phyloP scores from a whole-genome alignment of 2,329 filamentous ascomycete species.

The Alternaria infectoria region DNA sequence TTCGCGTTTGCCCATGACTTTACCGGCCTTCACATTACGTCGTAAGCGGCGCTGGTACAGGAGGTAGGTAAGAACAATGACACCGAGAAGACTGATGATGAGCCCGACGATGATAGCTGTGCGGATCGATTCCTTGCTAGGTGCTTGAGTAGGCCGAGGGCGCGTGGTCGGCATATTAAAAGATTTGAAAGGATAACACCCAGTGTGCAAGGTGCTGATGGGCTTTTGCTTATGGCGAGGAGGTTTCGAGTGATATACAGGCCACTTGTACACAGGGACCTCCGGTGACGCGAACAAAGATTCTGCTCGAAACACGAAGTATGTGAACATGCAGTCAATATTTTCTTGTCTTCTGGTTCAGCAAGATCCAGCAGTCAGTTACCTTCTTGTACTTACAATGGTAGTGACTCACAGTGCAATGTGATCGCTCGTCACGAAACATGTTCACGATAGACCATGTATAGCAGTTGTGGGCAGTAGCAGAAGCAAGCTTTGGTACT shows the following conservation, averaged over 20 bases:
- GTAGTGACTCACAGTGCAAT: not conserved
- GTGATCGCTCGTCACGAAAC: not conserved
- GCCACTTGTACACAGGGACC: not conserved
- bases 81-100: not conserved
- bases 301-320: not conserved
- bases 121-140: not conserved
- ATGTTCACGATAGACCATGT: not conserved
- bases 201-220: not conserved
- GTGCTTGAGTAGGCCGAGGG: not conserved
- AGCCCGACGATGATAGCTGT: not conserved
- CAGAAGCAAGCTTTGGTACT: not conserved
- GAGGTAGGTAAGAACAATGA: not conserved
- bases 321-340: not conserved
- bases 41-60: not conserved
- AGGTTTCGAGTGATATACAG: not conserved
- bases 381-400: not conserved
- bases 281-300: not conserved
- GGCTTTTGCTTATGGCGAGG: not conserved
- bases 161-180: not conserved
- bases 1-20: not conserved
- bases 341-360: not conserved
- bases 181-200: not conserved
- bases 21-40: not conserved
- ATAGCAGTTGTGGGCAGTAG: not conserved
- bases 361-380: not conserved